Percentiles rank a stretch among this genome's conserved stretches.
Evolutionary conservation across 2,329 filamentous ascomycete genomes (phyloP).

Genomic region (Xylariaceae sp.): DNA sequence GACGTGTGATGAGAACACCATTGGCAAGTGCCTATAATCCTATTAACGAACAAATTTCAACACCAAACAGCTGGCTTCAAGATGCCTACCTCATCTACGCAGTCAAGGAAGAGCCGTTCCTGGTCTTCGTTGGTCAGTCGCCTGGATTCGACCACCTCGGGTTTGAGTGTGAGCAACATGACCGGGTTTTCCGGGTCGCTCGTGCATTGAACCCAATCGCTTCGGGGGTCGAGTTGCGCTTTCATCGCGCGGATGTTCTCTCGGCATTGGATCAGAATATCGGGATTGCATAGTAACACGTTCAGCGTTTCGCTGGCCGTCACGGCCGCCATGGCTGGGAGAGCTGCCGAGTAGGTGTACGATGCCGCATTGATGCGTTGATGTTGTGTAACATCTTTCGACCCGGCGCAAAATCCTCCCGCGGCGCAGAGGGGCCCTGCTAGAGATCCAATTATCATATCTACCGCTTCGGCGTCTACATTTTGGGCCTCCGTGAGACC

Average conservation of each 20-base stretch:
- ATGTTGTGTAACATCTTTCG: constrained; percentile 89
- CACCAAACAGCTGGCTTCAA: background rate
- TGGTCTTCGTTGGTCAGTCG: constrained; percentile 74
- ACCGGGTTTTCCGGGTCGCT: constrained; percentile 85
- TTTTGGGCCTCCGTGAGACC: constrained; percentile 96
- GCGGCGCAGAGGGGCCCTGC: constrained; percentile 88
- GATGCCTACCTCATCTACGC: constrained; percentile 85
- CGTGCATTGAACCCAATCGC: constrained; percentile 87
- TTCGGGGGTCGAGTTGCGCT: constrained; percentile 85
- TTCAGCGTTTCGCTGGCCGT: constrained; percentile 90
- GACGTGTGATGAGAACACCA: constrained; percentile 82
- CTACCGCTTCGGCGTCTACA: constrained; percentile 87
- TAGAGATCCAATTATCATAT: constrained; percentile 96
- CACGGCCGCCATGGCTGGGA: constrained; percentile 93
- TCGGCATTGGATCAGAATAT: constrained; percentile 75
- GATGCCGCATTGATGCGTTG: constrained; percentile 90
- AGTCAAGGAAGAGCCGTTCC: constrained; percentile 82
- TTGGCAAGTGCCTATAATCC: constrained; percentile 73
- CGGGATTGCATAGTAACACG: constrained; percentile 83
- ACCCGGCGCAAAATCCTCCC: constrained; percentile 93
- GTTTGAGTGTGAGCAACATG: constrained; percentile 80
- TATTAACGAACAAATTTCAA: constrained; percentile 6
- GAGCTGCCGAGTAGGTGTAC: constrained; percentile 93
- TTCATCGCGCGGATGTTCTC: constrained; percentile 88
- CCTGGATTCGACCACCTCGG: constrained; percentile 74